phyloP scores from a whole-genome alignment of 257 asterid genomes.

The Plectranthus barbatus region DNA sequence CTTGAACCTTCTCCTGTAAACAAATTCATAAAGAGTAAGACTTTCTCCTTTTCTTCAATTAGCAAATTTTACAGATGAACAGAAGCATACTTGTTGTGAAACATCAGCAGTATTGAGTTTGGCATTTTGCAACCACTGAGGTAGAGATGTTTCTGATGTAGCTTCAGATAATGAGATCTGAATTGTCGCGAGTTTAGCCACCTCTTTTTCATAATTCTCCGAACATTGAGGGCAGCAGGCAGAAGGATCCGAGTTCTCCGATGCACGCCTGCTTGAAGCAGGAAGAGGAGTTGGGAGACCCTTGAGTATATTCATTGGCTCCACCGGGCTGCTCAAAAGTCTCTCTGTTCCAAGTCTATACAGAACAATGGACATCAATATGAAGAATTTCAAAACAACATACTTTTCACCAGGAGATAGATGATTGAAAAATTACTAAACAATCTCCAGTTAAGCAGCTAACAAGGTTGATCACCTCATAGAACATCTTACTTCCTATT shows the following conservation, averaged over 20 bases:
- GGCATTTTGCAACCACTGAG: constrained; percentile 68
- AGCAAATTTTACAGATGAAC: not conserved
- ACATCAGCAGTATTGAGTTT: constrained; percentile 30
- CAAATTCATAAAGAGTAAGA: not conserved
- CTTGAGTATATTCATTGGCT: constrained; percentile 31
- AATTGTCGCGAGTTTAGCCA: constrained; percentile 30
- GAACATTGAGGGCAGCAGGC: constrained; percentile 46
- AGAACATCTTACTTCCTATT: no score
- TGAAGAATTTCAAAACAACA: not conserved
- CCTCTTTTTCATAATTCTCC: constrained; percentile 48
- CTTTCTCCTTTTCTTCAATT: not conserved
- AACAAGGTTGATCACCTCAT: no score
- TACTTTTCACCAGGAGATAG: no score
- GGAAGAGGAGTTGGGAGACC: constrained; percentile 25
- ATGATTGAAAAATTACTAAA: no score
- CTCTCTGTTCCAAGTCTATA: constrained; percentile 26
- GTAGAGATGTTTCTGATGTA: constrained; percentile 41
- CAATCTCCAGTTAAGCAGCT: no score
- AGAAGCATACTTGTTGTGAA: constrained; percentile 37
- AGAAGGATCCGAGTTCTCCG: constrained; percentile 34
- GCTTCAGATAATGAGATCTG: constrained; percentile 44
- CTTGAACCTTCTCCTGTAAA: constrained; percentile 34
- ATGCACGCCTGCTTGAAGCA: constrained; percentile 15
- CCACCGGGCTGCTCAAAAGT: constrained; percentile 29
- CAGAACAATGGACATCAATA: not conserved